Percentiles rank a stretch among this genome's conserved stretches.
Evolutionary conservation across 345 rosid genomes (phyloP).

Genomic region (Passiflora organensis): DNA sequence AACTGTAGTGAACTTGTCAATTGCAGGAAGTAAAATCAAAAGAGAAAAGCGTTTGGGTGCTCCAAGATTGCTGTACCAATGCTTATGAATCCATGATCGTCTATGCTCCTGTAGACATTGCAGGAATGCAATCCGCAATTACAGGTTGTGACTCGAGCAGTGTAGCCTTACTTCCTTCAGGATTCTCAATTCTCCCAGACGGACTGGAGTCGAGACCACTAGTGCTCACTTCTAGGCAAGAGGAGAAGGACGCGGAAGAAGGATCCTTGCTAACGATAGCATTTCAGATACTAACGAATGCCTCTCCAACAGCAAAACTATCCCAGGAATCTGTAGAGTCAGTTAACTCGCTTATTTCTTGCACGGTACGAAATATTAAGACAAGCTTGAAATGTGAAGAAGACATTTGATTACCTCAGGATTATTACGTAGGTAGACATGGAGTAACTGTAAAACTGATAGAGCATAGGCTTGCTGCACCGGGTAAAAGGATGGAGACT

Average conservation of each 20-base stretch:
- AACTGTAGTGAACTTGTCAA: background rate
- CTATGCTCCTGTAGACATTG: constrained; percentile 75
- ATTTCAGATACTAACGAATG: constrained; percentile 60
- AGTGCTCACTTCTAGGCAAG: constrained; percentile 76
- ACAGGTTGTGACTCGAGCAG: constrained; percentile 90
- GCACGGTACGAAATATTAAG: constrained; percentile 71
- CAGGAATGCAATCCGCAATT: constrained; percentile 69
- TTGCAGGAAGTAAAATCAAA: constrained; percentile 69
- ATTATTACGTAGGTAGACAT: constrained; percentile 7
- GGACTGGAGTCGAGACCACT: constrained; percentile 82
- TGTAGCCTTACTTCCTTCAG: constrained; percentile 75
- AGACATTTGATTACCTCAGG: constrained; percentile 30
- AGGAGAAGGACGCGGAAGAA: constrained; percentile 74
- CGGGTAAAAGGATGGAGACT: too few relatives aligned
- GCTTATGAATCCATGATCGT: constrained; percentile 80
- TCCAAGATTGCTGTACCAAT: constrained; percentile 85
- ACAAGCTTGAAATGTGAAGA: constrained; percentile 80
- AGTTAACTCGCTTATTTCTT: constrained; percentile 62
- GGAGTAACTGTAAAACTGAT: constrained; percentile 8
- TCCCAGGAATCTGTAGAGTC: constrained; percentile 80
- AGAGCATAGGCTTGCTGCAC: background rate
- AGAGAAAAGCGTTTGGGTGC: constrained; percentile 66
- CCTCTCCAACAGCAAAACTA: constrained; percentile 66
- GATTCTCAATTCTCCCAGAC: constrained; percentile 89
- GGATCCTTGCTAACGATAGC: constrained; percentile 86